These are phyloP conservation scores for Coelastrella sp. DNA, from an alignment of 139 green algal species.

Conservation along the genomic window DNA sequence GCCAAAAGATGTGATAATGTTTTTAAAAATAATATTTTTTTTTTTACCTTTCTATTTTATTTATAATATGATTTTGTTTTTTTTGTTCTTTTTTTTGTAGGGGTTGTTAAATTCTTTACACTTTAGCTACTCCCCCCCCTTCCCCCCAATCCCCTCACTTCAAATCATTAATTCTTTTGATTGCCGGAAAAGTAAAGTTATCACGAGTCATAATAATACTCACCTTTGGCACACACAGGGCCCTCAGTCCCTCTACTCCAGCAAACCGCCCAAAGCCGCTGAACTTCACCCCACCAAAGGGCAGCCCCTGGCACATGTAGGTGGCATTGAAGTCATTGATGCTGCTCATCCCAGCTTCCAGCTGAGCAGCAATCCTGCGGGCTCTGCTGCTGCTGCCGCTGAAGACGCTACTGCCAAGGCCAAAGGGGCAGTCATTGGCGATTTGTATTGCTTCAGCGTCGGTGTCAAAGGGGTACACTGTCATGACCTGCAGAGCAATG, in stretches of 20 bases:
- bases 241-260: constrained; percentile 90
- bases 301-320: constrained; percentile 98
- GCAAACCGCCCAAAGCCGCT: constrained; percentile 95
- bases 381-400: constrained; percentile 48
- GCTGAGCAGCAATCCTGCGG: constrained; percentile 69
- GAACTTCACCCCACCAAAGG: constrained; percentile 98
- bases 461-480: constrained; percentile 61
- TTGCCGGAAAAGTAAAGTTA: constrained; percentile 48
- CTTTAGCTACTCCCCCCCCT: too few relatives aligned
- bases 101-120: too few relatives aligned
- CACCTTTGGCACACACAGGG: constrained; percentile 34
- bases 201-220: constrained; percentile 80
- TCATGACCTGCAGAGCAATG: constrained; percentile 77
- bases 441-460: constrained; percentile 93
- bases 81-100: too few relatives aligned
- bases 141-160: not conserved
- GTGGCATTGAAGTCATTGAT: constrained; percentile 98
- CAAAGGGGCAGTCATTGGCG: constrained; percentile 97
- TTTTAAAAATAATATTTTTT: too few relatives aligned
- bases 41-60: too few relatives aligned
- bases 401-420: constrained; percentile 94
- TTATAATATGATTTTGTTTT: too few relatives aligned
- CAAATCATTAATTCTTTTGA: not conserved
- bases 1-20: too few relatives aligned
- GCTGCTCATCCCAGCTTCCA: constrained; percentile 90